Base-by-base conservation (phyloP, 2,329 filamentous ascomycete genomes). In the Verticillium nubilum region DNA sequence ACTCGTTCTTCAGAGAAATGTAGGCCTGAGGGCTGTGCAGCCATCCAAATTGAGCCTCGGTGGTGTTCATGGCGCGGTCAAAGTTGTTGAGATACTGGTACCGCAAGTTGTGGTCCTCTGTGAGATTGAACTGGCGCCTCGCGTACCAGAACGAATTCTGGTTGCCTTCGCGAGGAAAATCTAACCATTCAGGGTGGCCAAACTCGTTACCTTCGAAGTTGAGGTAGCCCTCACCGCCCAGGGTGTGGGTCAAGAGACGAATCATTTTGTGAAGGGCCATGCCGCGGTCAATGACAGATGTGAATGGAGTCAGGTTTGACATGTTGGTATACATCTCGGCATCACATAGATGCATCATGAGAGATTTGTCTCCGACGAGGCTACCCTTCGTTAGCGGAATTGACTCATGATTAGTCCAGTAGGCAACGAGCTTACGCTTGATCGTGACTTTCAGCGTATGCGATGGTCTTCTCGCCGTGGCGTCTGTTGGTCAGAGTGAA, bases 201-300 rank as follows among this genome's bases (percentile, higher is more conserved):
- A 99, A 99, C 75, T 99, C 95, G 74, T 99, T 99, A 62, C 95
- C 95, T 77, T 97, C 93, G 68, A 99, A 99, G 78, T 98, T 99
- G 58, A 99, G 89, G 71, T 97, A 99, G 42, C 94, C 95, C 75
- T 99, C 95, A 59, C 95, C 95, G 61, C 95, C 95, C 17, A 99
- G 84, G 50, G 83, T 85, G 72, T 99, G 94, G 1, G 95, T 98
- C 64, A 99, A 79, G 17, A 99, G 85, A 15, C 95, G 90, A 69
- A 99, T 97, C 89, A 99, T 89, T 80, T 99, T 99, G 83, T 99
- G 95, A 37, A 99, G 79, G 4, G 91, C 85, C 80, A 99, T 89
- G 58, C 95, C 95, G 56, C 95, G 88, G 68, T 96, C 89, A 71
- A 99, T 97, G 63, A 91, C 82, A 0, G 92, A 86, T 0, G 95